A percentile compares a stretch with the other conserved stretches of the same genome.
Evolutionary conservation across 306 rosid species (phyloP).

Genomic region (Gleditsia sinensis): DNA sequence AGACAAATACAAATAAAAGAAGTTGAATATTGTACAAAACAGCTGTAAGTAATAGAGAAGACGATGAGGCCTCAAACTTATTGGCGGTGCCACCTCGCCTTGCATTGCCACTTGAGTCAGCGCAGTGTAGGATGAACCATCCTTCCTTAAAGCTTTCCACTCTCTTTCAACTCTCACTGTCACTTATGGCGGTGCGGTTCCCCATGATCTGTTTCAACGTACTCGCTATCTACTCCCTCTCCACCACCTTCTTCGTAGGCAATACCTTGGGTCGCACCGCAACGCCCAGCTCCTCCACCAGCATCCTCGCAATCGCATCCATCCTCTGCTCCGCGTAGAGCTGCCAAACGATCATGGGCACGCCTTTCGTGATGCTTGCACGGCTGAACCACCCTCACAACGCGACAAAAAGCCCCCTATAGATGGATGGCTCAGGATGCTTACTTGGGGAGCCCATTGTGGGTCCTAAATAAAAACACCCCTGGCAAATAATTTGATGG

Average conservation of each 20-base stretch:
- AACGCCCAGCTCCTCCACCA: slow-evolving; percentile 42
- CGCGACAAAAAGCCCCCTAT: slow-evolving; percentile 35
- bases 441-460: slow-evolving; percentile 40
- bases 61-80: neutral
- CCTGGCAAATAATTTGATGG: slow-evolving; percentile 32
- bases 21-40: too few species aligned
- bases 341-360: slow-evolving; percentile 49
- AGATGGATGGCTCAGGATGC: slow-evolving; percentile 32
- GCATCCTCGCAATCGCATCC: slow-evolving; percentile 34
- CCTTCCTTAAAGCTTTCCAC: neutral
- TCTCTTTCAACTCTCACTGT: slow-evolving; percentile 13
- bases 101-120: neutral
- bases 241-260: slow-evolving; percentile 20
- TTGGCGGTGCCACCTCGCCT: neutral
- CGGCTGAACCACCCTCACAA: slow-evolving; percentile 21
- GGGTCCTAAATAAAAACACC: slow-evolving; percentile 36
- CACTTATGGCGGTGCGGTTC: neutral
- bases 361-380: slow-evolving; percentile 43
- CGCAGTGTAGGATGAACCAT: slow-evolving; percentile 22
- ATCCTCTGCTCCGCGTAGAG: slow-evolving; percentile 47
- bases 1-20: too few species aligned
- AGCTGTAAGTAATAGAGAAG: too few species aligned
- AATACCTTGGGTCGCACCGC: slow-evolving; percentile 19
- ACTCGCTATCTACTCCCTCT: slow-evolving; percentile 21
- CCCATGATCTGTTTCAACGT: slow-evolving; percentile 15